phyloP scores from a whole-genome alignment of 768 basidiomycete species.

The Boletellus emodensis region DNA sequence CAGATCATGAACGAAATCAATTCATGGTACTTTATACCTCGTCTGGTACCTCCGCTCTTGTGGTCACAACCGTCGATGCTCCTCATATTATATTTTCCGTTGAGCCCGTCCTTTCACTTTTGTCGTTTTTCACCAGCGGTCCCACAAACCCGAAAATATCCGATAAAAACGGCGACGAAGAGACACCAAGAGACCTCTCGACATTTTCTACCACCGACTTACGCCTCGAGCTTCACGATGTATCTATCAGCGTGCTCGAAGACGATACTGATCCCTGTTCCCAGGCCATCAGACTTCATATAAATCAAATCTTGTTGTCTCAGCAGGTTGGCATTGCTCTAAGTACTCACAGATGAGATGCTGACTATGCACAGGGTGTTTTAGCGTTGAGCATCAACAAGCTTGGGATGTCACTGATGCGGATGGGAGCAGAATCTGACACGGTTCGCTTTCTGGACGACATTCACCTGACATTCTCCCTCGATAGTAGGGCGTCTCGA shows the following conservation, averaged over 20 bases:
- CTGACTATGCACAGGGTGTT: slow-evolving; percentile 55
- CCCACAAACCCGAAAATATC: slow-evolving; percentile 29
- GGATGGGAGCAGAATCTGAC: slow-evolving; percentile 81
- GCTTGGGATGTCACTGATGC: slow-evolving; percentile 90
- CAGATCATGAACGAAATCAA: slow-evolving; percentile 82
- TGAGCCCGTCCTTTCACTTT: slow-evolving; percentile 85
- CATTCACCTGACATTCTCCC: slow-evolving; percentile 78
- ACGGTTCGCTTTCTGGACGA: slow-evolving; percentile 92
- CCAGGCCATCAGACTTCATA: slow-evolving; percentile 81
- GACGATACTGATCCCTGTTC: slow-evolving; percentile 74
- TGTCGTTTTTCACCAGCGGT: slow-evolving; percentile 75
- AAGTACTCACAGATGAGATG: background rate
- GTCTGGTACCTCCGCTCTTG: slow-evolving; percentile 64
- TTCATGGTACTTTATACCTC: slow-evolving; percentile 90
- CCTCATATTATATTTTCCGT: slow-evolving; percentile 90
- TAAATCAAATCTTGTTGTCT: slow-evolving; percentile 81
- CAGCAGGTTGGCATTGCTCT: slow-evolving; percentile 68
- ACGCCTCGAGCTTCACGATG: slow-evolving; percentile 85
- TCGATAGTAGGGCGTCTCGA: slow-evolving; percentile 77
- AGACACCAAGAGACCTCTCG: slow-evolving; percentile 11
- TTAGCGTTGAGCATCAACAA: slow-evolving; percentile 74
- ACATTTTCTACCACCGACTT: slow-evolving; percentile 43
- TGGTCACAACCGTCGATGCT: slow-evolving; percentile 85
- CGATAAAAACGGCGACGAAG: slow-evolving; percentile 12
- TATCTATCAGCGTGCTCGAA: slow-evolving; percentile 85